Evolutionary conservation across 768 basidiomycete genomes (phyloP).

Genomic region (Tricholomella constricta): DNA sequence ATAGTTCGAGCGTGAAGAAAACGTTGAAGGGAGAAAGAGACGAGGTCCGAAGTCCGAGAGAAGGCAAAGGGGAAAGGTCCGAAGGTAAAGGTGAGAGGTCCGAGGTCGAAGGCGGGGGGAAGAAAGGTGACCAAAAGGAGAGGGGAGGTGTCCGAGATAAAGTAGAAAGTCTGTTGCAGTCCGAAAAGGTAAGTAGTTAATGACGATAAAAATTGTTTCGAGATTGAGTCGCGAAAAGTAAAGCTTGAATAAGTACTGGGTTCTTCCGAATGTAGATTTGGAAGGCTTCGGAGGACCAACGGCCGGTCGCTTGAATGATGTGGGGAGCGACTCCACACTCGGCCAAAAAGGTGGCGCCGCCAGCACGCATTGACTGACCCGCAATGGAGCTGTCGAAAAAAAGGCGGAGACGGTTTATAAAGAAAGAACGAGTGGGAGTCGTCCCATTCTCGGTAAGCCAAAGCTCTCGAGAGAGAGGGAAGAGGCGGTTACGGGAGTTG

Average conservation of each 20-base stretch:
- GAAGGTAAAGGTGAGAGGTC: too few relatives aligned
- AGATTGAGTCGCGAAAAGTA: too few relatives aligned
- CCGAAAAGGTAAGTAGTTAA: too few relatives aligned
- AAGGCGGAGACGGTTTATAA: conserved; percentile 9
- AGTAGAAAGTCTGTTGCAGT: too few relatives aligned
- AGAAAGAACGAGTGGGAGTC: conserved; percentile 17
- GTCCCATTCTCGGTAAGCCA: conserved; percentile 17
- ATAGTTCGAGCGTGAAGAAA: too few relatives aligned
- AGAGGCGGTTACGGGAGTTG: not conserved
- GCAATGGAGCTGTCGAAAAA: conserved; percentile 16
- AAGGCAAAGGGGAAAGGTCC: too few relatives aligned
- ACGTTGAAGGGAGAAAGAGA: too few relatives aligned
- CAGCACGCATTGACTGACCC: conserved; percentile 41
- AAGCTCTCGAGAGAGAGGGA: conserved; percentile 6
- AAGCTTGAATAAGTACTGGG: conserved; percentile 7
- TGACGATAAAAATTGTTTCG: too few relatives aligned
- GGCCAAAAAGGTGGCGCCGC: conserved; percentile 37
- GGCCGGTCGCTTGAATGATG: conserved; percentile 32
- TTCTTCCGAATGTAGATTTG: conserved; percentile 26
- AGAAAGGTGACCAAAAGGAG: too few relatives aligned
- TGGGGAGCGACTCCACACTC: conserved; percentile 23
- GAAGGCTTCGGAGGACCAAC: conserved; percentile 35
- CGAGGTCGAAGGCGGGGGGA: too few relatives aligned
- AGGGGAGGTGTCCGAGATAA: too few relatives aligned
- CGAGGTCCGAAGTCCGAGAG: too few relatives aligned